Base-by-base conservation (phyloP, 2,329 filamentous ascomycete genomes). In the Teratosphaeria pseudoeucalypti region DNA sequence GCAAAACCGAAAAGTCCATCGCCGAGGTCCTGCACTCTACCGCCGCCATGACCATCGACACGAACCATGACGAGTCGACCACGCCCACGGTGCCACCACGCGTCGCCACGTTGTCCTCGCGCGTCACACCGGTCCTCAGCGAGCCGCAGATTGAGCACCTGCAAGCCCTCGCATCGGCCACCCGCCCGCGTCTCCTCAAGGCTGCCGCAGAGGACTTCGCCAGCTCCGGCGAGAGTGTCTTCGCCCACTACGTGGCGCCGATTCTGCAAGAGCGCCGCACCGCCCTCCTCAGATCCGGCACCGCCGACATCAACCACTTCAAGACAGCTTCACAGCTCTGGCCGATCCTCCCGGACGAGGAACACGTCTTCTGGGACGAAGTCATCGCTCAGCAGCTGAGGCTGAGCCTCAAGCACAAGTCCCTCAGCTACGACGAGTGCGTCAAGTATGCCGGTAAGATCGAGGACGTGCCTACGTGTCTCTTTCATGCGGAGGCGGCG, bases 321-420 rank as follows among this genome's bases (percentile, higher is more conserved):
- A 62, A 62, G 47, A 57, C 59, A 7, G 61, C 64, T 2, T 58
- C 58, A 3, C 60, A 61, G 37, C 55, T 67, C 10, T 66, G 62
- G 63, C 32, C 37, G 2, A 56, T 47, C n/a, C 27, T 62, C 14
- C 54, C 54, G 3, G 26, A 57, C 3, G 60, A 60, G 10, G 58
- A 65, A 39, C 37, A 49, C 10, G 53, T 55, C 26, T 62, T 63
- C 60, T 66, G 63, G 64, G 55, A 66, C 5, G 57, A 64, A 14
- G 53, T 54, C 26, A 59, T 59, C n/a, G 58, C 61, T 6, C 43
- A 39, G 6, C 56, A 60, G 16, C 26, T 64, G 12, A 60, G 57
- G 1, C 14, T 56, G 16, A 57, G 58, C 3, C 34, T 66, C n/a
- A 60, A 57, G 54, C 29, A 60, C 10, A 57, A 54, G 2, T 14